Conservation (phyloP, 2,329 filamentous ascomycete genomes). For the Amesomyces nigricolor region DNA sequence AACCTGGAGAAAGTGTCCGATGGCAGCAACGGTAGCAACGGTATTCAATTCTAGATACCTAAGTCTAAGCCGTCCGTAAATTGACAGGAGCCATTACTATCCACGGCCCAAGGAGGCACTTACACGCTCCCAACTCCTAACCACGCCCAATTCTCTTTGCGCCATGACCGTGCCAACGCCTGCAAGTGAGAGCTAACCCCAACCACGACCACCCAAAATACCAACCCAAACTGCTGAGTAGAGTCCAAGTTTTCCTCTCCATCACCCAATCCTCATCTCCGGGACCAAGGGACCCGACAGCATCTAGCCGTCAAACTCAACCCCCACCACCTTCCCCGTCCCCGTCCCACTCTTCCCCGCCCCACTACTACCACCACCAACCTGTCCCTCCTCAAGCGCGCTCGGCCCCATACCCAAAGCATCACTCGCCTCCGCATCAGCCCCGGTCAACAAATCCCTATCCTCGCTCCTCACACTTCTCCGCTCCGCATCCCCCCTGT, state of each 20-base stretch:
- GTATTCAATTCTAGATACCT: not conserved
- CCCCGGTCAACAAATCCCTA: conserved; percentile 65
- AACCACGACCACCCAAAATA: not conserved
- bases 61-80: not conserved
- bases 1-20: not conserved
- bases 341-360: conserved; percentile 12
- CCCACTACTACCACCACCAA: conserved; percentile 26
- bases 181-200: not conserved
- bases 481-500: conserved; percentile 53
- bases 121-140: not conserved
- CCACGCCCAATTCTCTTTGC: not conserved
- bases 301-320: conserved; percentile 29
- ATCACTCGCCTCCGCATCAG: conserved; percentile 58
- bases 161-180: not conserved
- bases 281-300: conserved; percentile 13
- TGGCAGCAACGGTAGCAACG: not conserved
- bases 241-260: not conserved
- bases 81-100: not conserved
- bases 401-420: conserved; percentile 4
- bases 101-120: not conserved
- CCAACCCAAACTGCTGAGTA: not conserved
- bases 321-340: conserved; percentile 24
- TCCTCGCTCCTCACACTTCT: conserved; percentile 62
- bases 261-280: not conserved
- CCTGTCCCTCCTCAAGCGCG: conserved; percentile 3